phyloP scores from a whole-genome alignment of 2,329 filamentous ascomycete genomes.

The Penicillium sp. region DNA sequence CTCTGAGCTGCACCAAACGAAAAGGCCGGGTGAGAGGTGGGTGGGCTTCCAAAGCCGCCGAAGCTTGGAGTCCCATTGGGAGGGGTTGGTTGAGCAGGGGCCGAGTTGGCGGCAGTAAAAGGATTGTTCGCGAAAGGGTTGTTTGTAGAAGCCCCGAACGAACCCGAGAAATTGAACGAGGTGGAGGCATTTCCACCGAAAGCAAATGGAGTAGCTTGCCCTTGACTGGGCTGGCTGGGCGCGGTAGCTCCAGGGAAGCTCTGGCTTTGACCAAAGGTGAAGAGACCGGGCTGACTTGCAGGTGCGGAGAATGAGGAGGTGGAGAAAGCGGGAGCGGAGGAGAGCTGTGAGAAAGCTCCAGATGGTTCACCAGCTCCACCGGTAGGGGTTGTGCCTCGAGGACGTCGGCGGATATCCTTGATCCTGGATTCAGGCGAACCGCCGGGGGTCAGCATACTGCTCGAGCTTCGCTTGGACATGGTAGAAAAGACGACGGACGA shows the following conservation, averaged over 20 bases:
- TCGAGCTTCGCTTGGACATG: background rate
- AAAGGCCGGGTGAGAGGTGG: conserved; percentile 13
- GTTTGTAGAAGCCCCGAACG: conserved; percentile 16
- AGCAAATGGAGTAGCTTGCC: conserved; percentile 20
- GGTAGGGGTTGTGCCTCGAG: conserved; percentile 20
- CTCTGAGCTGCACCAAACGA: conserved; percentile 22
- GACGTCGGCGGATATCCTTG: conserved; percentile 28
- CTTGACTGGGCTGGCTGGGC: conserved; percentile 15
- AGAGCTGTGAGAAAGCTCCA: conserved; percentile 15
- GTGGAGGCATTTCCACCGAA: conserved; percentile 19
- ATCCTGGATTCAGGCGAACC: conserved; percentile 25
- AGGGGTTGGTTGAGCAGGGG: conserved; percentile 8
- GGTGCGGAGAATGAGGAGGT: conserved; percentile 9
- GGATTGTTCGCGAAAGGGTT: conserved; percentile 23
- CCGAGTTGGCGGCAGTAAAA: conserved; percentile 12
- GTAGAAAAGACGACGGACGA: background rate
- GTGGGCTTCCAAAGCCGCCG: conserved; percentile 14
- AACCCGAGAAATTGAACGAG: conserved; percentile 19
- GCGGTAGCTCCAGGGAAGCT: conserved; percentile 27
- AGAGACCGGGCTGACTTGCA: conserved; percentile 16
- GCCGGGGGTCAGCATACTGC: background rate
- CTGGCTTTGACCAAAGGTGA: conserved; percentile 27
- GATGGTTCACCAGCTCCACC: conserved; percentile 10
- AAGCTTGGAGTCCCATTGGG: conserved; percentile 10
- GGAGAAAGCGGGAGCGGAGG: conserved; percentile 12